Conservation (phyloP, 768 basidiomycete species). For the Trametes cingulata region DNA sequence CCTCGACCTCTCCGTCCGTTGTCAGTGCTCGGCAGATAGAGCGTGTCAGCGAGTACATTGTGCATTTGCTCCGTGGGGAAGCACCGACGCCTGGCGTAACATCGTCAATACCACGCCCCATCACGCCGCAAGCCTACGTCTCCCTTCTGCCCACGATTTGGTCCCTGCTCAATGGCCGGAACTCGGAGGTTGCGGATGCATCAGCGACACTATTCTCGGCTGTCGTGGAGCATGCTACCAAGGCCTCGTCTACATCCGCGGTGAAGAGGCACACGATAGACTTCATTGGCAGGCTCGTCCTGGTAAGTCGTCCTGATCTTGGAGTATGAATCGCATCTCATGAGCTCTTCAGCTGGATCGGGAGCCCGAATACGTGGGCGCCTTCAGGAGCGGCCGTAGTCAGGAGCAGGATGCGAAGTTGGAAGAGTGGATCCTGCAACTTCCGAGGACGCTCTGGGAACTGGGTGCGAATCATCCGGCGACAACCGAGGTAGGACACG, state of each 20-base stretch:
- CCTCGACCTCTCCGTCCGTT: background rate
- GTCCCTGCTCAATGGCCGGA: slow-evolving; percentile 56
- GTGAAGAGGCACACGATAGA: slow-evolving; percentile 70
- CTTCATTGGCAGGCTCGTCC: slow-evolving; percentile 68
- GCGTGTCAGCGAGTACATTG: slow-evolving; percentile 61
- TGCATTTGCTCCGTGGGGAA: slow-evolving; percentile 56
- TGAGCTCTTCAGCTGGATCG: slow-evolving; percentile 53
- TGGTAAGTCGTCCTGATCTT: slow-evolving; percentile 55
- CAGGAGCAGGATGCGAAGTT: slow-evolving; percentile 37
- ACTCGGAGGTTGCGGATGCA: slow-evolving; percentile 17
- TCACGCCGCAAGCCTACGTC: slow-evolving; percentile 59
- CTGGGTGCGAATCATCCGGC: slow-evolving; percentile 56
- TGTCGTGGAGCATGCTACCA: slow-evolving; percentile 64
- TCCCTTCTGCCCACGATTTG: slow-evolving; percentile 77
- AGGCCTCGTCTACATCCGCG: slow-evolving; percentile 56
- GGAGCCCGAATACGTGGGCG: slow-evolving; percentile 52
- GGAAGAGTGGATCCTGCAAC: slow-evolving; percentile 68
- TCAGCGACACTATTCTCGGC: slow-evolving; percentile 47
- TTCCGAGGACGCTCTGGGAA: slow-evolving; percentile 89
- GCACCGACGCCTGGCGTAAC: slow-evolving; percentile 22
- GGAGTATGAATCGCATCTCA: too few species aligned
- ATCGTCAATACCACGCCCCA: slow-evolving; percentile 42
- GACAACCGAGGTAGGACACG: slow-evolving; percentile 56
- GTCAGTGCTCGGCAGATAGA: slow-evolving; percentile 40
- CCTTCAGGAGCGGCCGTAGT: slow-evolving; percentile 40